Conservation (phyloP, 805 yeast species). For the Barnettozyma californica region DNA sequence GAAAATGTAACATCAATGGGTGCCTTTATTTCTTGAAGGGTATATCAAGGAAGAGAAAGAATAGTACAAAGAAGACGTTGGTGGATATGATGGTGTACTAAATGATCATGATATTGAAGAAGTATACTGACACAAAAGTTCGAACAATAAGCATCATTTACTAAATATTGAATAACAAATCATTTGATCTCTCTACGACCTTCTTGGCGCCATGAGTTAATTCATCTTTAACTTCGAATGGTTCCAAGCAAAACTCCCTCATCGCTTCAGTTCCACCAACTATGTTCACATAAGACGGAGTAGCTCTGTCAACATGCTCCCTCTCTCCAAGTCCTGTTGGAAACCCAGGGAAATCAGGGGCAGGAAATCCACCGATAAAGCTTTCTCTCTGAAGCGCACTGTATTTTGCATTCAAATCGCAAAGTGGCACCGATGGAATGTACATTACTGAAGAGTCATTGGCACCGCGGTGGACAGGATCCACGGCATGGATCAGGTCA, state of each 20-base stretch:
- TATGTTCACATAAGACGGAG: not conserved
- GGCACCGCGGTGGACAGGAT: conserved; percentile 30
- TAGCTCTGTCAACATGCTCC: conserved; percentile 1
- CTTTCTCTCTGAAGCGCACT: conserved; percentile 14
- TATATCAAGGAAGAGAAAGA: not conserved
- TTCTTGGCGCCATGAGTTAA: not conserved
- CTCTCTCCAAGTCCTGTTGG: conserved; percentile 2
- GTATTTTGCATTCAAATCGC: conserved; percentile 15
- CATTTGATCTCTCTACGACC: not conserved
- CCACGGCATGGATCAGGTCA: conserved; percentile 38
- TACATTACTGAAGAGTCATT: conserved; percentile 36
- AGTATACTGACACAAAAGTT: conserved; percentile 4
- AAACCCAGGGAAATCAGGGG: conserved; percentile 22
- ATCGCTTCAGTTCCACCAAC: conserved; percentile 4
- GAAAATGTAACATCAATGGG: not conserved
- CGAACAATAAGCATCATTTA: not conserved
- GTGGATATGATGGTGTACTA: not conserved
- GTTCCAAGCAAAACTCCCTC: conserved; percentile 3
- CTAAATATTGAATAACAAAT: not conserved
- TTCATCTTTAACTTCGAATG: not conserved
- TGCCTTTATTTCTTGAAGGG: not conserved
- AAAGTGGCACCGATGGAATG: conserved; percentile 28
- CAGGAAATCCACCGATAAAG: conserved; percentile 14
- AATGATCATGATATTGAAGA: conserved; percentile 9
- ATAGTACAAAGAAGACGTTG: not conserved